Base-by-base conservation (phyloP, 106 monocot genomes). In the Dendrobium chrysotoxum region DNA sequence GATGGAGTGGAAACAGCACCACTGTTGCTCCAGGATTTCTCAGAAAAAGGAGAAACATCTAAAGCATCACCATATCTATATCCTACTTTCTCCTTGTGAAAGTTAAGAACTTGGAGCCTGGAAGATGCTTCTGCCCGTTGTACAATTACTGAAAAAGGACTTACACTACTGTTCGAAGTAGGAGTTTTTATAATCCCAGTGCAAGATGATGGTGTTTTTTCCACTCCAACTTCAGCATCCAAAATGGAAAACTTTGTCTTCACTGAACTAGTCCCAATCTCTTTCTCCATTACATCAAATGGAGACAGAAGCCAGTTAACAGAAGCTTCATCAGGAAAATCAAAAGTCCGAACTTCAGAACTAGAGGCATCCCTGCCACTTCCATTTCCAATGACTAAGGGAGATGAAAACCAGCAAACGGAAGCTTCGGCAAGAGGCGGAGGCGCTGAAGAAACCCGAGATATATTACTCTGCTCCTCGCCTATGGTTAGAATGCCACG, bases 141-240 rank as follows among this genome's bases (percentile, higher is more conserved):
- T 39, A 97, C 41, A 46, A 97, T 97, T 64, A 89, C 85, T 41
- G 97, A 97, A 85, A 92, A 98, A 35, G 98, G 95, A 80, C 98
- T 98, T 17, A 84, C 78, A 55, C 89, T 92, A 41, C 91, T 87
- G 30, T 70, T 68, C 9, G 81, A 92, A 35, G 81, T 88, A 13
- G 94, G 92, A 70, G 92, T 95, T 81, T 78, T 88, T 68, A 79
- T 86, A 67, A 87, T 53, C 4, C 68, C 75, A 50, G 66, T 40
- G 38, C 80, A 75, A 21, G 85, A 79, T 11, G 46, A 84, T 54
- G 93, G 89, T 39, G 93, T 89, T 12, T 42, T 80, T 73, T 83
- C 81, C 16, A 75, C 77, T 46, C 54, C 53, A 39, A 83, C 26
- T 11, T 66, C 40, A 47, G 75, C 76, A 4, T 76, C 47, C 23